These are phyloP conservation scores for Penicillium diatomitis DNA, from an alignment of 495 filamentous ascomycete genomes.

Conservation along the genomic window DNA sequence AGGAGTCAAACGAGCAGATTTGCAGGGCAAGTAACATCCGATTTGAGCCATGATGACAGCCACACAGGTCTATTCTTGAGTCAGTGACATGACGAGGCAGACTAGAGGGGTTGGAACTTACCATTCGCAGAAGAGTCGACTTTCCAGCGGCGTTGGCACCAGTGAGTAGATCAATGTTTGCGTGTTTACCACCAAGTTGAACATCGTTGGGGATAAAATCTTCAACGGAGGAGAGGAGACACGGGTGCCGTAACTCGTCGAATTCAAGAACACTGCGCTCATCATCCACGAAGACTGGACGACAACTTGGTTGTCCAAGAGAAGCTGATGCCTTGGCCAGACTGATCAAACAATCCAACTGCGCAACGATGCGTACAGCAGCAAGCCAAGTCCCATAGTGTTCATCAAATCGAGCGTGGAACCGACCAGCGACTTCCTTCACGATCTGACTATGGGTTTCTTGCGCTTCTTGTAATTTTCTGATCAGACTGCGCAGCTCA, in stretches of 20 bases:
- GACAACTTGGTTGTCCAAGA: slow-evolving; percentile 79
- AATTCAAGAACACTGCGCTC: slow-evolving; percentile 84
- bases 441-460: slow-evolving; percentile 91
- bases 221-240: slow-evolving; percentile 75
- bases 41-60: slow-evolving; percentile 99
- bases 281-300: slow-evolving; percentile 75
- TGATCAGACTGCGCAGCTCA: slow-evolving; percentile 70
- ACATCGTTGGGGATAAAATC: slow-evolving; percentile 98
- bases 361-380: slow-evolving; percentile 76
- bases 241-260: slow-evolving; percentile 86
- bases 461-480: slow-evolving; percentile 82
- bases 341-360: slow-evolving; percentile 91
- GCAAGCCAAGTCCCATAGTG: slow-evolving; percentile 82
- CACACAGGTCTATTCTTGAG: slow-evolving; percentile 60
- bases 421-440: slow-evolving; percentile 72
- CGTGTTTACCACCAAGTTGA: slow-evolving; percentile 64
- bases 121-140: slow-evolving; percentile 96
- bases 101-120: slow-evolving; percentile 28
- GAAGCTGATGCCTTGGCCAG: slow-evolving; percentile 78
- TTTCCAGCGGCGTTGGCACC: slow-evolving; percentile 98
- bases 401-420: slow-evolving; percentile 81
- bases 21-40: slow-evolving; percentile 83
- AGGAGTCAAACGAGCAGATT: slow-evolving; percentile 77
- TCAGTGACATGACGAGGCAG: slow-evolving; percentile 3
- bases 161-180: slow-evolving; percentile 88